Percentiles rank a stretch among this genome's conserved stretches.
phyloP scores from a whole-genome alignment of 345 rosid genomes.

The Eucalyptus virginea region DNA sequence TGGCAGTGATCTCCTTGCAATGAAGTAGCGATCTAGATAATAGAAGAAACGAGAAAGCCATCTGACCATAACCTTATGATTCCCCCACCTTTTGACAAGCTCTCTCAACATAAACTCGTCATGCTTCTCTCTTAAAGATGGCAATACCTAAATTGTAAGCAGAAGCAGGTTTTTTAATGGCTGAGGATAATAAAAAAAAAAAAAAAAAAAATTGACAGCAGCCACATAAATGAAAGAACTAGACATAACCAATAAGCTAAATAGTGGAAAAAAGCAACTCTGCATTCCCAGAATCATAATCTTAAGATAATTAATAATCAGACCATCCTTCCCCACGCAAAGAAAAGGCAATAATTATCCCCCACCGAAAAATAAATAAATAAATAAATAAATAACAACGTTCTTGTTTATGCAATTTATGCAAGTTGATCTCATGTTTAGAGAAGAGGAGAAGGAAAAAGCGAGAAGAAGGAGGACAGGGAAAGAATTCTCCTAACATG shows the following conservation, averaged over 20 bases:
- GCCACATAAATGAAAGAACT: neutral
- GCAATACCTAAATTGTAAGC: constrained; percentile 18
- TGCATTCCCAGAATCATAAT: neutral
- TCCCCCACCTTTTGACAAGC: constrained; percentile 43
- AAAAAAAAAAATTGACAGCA: neutral
- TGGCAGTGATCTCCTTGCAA: constrained; percentile 32
- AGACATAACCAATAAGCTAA: neutral
- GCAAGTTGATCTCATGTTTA: neutral
- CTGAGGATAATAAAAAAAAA: no score
- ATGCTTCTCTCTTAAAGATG: constrained; percentile 41
- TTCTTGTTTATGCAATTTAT: neutral
- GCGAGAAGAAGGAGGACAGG: neutral
- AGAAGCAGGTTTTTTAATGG: neutral
- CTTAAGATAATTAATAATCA: neutral
- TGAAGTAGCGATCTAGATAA: constrained; percentile 47
- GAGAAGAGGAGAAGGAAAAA: neutral
- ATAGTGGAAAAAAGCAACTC: neutral
- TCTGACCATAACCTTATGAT: constrained; percentile 49
- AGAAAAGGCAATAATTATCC: no score
- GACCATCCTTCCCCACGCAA: neutral
- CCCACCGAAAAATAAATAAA: no score
- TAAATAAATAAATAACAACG: neutral
- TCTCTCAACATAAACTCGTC: constrained; percentile 49
- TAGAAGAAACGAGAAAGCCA: constrained; percentile 48
- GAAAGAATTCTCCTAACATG: neutral